Evolutionary conservation across 2,329 filamentous ascomycete species (phyloP), one percentile per base, ranked within the genome.

Genomic region (Ophiostoma novo-ulmi): DNA sequence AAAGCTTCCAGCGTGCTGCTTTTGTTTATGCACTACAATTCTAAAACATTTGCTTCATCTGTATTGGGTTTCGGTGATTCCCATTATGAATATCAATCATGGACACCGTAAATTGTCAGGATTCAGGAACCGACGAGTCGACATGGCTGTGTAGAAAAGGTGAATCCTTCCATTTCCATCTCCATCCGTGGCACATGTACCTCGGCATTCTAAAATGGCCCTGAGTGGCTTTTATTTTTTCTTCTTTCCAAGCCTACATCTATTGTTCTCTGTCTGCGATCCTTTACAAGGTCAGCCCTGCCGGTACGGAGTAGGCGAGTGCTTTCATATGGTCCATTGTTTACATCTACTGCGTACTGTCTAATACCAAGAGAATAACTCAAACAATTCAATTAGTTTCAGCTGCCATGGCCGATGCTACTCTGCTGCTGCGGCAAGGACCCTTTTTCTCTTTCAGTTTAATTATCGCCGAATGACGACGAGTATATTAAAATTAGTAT

Each of bases 361-460:
- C 17, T 48, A 58, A 26, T 58, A 13, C 52, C 22, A 31, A 58
- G 52, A 20, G 14, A 48, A 20, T 8, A 5, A 55, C 5, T 17
- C 17, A 58, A 58, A 58, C 26, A 22, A 31, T 31, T 31, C 52
- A 31, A 58, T 31, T 58, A 58, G n/a, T 58, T 58, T 58, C 52
- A 58, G 52, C 52, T 22, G 52, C 22, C n/a, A 58, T 58, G 52
- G 52, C 14, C 52, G 52, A 58, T 58, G 52, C 52, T 58, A 58
- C 52, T 17, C n/a, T 55, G 20, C 20, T 55, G 8, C 48, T 55
- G 41, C 41, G 41, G 41, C 41, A 17, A 44, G 41, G 41, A 44
- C 41, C 41, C 41, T 44, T 44, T 48, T n/a, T 48, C 5, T 48
- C 13, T 17, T 44, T 44, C 7, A 13, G 17, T 22, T 58, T 10